Percentiles rank a stretch among this genome's conserved stretches.
Evolutionary conservation across 1,284 basidiomycete species (phyloP).

Genomic region (Bondarzewia mesenterica): DNA sequence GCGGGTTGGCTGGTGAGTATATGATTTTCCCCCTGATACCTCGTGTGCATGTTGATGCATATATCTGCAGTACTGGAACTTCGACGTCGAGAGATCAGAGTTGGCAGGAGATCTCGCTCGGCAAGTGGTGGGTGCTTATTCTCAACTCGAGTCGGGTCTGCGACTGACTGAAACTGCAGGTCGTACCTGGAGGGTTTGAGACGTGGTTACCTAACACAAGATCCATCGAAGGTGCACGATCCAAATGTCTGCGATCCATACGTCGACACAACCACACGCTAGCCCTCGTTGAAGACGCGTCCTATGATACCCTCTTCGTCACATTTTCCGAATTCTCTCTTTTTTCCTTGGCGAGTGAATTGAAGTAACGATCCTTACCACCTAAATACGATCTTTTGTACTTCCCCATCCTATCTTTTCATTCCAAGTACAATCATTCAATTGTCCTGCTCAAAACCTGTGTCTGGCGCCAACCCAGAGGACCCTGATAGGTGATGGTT

Average conservation of each 20-base stretch:
- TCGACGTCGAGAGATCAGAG: conserved; percentile 55
- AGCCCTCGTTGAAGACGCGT: no score
- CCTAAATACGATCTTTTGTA: no score
- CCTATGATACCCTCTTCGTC: no score
- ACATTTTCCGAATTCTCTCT: no score
- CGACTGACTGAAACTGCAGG: conserved; percentile 29
- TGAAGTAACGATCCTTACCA: no score
- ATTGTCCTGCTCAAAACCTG: no score
- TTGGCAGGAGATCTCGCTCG: conserved; percentile 40
- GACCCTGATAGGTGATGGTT: no score
- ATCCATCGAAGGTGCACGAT: conserved; percentile 49
- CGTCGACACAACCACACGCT: conserved; percentile 6
- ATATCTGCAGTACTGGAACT: conserved; percentile 64
- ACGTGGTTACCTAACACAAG: conserved; percentile 51
- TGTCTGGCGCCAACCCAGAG: no score
- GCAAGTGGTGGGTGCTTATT: conserved; percentile 44
- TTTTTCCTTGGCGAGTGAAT: no score
- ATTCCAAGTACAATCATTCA: no score
- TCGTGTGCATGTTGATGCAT: background rate
- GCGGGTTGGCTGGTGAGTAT: conserved; percentile 63
- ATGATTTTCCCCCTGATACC: background rate
- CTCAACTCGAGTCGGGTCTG: background rate
- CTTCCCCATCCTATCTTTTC: no score
- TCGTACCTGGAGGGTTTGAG: conserved; percentile 61
- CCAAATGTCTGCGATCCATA: conserved; percentile 55